Evolutionary conservation across 2,329 filamentous ascomycete species (phyloP).

Genomic region (Camillea tinctor): DNA sequence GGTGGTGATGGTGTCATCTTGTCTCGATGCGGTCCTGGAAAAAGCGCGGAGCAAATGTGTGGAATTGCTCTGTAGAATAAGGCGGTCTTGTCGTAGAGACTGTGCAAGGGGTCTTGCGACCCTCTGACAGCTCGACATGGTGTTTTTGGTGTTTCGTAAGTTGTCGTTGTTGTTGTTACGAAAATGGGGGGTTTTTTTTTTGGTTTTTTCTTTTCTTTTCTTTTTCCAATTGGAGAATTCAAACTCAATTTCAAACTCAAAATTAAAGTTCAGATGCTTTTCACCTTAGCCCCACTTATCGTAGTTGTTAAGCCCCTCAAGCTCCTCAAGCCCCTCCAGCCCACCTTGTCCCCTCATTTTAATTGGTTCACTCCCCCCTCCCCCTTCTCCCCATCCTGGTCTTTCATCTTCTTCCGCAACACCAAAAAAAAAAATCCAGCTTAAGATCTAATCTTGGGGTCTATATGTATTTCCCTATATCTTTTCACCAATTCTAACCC

Average conservation of each 20-base stretch:
- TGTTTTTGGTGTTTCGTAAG: constrained; percentile 8
- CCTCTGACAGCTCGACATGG: constrained; percentile 61
- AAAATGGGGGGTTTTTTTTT: too few species aligned
- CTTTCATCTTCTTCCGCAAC: constrained; percentile 2
- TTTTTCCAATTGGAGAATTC: not conserved
- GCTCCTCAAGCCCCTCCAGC: too few species aligned
- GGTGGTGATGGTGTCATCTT: constrained; percentile 35
- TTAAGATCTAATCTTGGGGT: too few species aligned
- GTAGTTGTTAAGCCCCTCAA: too few species aligned
- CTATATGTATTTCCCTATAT: too few species aligned
- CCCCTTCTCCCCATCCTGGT: too few species aligned
- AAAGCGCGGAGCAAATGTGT: constrained; percentile 35
- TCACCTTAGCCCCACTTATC: not conserved
- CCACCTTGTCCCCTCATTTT: constrained; percentile 8
- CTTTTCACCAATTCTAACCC: too few species aligned
- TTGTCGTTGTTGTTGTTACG: too few species aligned
- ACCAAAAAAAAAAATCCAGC: not conserved
- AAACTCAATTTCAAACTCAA: not conserved
- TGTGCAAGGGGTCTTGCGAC: constrained; percentile 55
- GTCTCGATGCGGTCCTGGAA: constrained; percentile 34
- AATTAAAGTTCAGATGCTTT: not conserved
- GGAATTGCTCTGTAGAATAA: constrained; percentile 27
- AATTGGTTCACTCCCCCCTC: too few species aligned
- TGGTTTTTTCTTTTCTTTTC: too few species aligned
- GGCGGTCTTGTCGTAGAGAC: constrained; percentile 46